Evolutionary conservation across 148 eudicot species (phyloP).

Genomic region (Camellia sinensis): DNA sequence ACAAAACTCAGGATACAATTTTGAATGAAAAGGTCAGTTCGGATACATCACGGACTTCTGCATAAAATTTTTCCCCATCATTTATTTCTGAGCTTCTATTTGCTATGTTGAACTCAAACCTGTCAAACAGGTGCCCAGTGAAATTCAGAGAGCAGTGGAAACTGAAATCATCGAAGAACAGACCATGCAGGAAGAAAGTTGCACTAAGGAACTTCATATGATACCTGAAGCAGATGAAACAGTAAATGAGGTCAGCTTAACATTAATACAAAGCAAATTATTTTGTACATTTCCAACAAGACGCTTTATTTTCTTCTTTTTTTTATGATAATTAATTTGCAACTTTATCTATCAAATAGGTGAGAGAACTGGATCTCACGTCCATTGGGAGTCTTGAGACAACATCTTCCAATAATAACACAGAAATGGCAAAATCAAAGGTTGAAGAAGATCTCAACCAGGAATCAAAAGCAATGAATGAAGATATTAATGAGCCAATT

Average conservation of each 20-base stretch:
- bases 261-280: not conserved
- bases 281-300: not conserved
- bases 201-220: not conserved
- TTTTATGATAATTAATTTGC: not conserved
- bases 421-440: conserved; percentile 1
- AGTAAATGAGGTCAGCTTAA: conserved; percentile 26
- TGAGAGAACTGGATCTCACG: conserved; percentile 6
- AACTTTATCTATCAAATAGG: conserved; percentile 4
- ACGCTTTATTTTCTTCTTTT: not conserved
- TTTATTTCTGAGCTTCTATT: not conserved
- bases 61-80: not conserved
- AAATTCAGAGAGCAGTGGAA: conserved; percentile 7
- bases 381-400: conserved; percentile 7
- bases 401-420: not conserved
- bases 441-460: conserved; percentile 17
- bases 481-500: not conserved
- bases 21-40: conserved; percentile 9
- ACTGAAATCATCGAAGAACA: conserved; percentile 10
- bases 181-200: not conserved
- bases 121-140: conserved; percentile 11
- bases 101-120: not conserved
- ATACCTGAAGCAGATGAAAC: not conserved
- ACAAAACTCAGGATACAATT: not conserved
- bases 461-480: conserved; percentile 14
- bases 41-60: not conserved